These are phyloP conservation scores for Talaromyces albobiverticillius DNA, from an alignment of 2,329 filamentous ascomycete genomes.

Conservation along the genomic window DNA sequence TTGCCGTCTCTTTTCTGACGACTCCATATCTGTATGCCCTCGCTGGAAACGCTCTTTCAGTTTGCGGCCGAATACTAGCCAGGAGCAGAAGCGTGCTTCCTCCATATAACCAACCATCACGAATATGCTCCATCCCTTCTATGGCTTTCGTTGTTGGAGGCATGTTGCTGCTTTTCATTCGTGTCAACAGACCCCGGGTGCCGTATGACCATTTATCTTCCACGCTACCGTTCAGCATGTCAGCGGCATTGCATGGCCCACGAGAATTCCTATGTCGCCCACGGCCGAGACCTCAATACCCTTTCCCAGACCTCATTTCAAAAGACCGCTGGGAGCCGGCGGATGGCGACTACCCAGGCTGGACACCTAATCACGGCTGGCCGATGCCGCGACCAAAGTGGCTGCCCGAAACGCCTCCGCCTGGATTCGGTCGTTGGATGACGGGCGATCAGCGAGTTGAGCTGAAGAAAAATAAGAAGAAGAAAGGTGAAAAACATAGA, in stretches of 20 bases:
- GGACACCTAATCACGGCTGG: constrained; percentile 13
- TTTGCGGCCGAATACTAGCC: neutral
- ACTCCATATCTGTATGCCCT: constrained; percentile 28
- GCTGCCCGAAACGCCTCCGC: constrained; percentile 27
- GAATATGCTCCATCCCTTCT: neutral
- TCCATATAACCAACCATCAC: neutral
- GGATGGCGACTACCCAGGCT: neutral
- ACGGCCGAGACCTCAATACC: constrained; percentile 24
- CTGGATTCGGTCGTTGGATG: constrained; percentile 32
- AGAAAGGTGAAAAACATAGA: neutral
- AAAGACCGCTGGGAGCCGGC: neutral
- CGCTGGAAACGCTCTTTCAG: neutral
- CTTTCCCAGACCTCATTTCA: constrained; percentile 19
- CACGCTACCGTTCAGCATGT: constrained; percentile 33
- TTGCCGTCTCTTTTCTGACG: constrained; percentile 26
- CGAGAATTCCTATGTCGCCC: constrained; percentile 23
- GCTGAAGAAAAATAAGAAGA: neutral
- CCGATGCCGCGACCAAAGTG: constrained; percentile 28
- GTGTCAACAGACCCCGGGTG: constrained; percentile 27
- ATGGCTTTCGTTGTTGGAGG: constrained; percentile 15
- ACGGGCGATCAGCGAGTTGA: constrained; percentile 16
- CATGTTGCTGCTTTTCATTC: constrained; percentile 30
- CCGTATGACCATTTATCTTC: constrained; percentile 37
- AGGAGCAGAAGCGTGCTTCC: neutral
- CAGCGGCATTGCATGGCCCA: constrained; percentile 27